phyloP scores from a whole-genome alignment of 2,329 filamentous ascomycete species.

The Cercospora nicotianae region DNA sequence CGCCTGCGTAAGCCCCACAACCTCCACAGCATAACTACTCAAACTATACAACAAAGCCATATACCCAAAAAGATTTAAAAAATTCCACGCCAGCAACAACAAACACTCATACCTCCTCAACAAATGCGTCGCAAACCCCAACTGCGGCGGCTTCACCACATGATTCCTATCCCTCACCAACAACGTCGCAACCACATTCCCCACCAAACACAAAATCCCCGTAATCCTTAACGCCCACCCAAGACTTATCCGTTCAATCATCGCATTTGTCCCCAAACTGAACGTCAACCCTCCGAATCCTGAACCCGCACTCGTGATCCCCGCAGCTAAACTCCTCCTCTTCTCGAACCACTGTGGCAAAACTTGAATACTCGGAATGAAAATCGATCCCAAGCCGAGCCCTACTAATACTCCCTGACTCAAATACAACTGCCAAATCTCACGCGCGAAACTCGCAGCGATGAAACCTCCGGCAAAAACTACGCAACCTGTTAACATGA shows the following conservation, averaged over 20 bases:
- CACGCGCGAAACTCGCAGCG: slow-evolving; percentile 41
- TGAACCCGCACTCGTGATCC: slow-evolving; percentile 43
- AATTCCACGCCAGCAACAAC: slow-evolving; percentile 46
- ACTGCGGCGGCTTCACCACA: slow-evolving; percentile 38
- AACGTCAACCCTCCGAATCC: slow-evolving; percentile 46
- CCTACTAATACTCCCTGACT: slow-evolving; percentile 46
- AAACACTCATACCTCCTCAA: slow-evolving; percentile 41
- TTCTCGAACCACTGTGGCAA: slow-evolving; percentile 47
- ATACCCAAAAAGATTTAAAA: slow-evolving; percentile 51
- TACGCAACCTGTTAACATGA: slow-evolving; percentile 39
- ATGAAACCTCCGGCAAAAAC: slow-evolving; percentile 42
- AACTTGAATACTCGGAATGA: slow-evolving; percentile 42
- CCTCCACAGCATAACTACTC: slow-evolving; percentile 46
- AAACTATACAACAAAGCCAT: slow-evolving; percentile 50
- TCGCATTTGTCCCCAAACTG: slow-evolving; percentile 39
- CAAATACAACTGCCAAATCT: slow-evolving; percentile 46
- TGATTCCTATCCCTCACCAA: slow-evolving; percentile 40
- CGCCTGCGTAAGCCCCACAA: slow-evolving; percentile 43
- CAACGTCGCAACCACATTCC: slow-evolving; percentile 35
- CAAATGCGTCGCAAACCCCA: slow-evolving; percentile 41
- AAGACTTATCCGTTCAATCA: slow-evolving; percentile 41
- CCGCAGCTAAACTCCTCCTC: slow-evolving; percentile 44
- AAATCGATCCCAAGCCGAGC: slow-evolving; percentile 44
- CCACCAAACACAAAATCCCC: slow-evolving; percentile 36
- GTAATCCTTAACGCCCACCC: slow-evolving; percentile 47